Evolutionary conservation across 2,329 filamentous ascomycete genomes (phyloP).

Genomic region (Aspergillus sp.): DNA sequence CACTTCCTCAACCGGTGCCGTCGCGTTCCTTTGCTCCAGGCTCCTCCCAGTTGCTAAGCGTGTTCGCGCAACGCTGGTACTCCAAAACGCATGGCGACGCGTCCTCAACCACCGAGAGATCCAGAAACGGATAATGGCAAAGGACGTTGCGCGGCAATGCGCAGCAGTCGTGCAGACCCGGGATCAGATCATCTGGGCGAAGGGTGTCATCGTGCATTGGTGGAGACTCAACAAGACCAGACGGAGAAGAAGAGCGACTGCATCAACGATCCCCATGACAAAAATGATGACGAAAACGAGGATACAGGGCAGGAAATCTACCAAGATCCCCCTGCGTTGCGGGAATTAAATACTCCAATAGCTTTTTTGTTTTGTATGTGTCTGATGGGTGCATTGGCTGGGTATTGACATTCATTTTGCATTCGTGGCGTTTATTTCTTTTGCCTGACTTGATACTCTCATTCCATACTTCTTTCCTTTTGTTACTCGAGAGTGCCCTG

Average conservation of each 20-base stretch:
- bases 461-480: neutral
- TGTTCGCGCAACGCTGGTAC: slow-evolving; percentile 51
- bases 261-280: neutral
- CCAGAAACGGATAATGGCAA: slow-evolving; percentile 22
- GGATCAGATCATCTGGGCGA: slow-evolving; percentile 43
- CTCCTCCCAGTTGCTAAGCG: slow-evolving; percentile 53
- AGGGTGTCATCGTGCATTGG: slow-evolving; percentile 33
- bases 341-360: neutral
- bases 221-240: slow-evolving; percentile 29
- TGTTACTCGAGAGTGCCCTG: neutral
- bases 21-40: slow-evolving; percentile 61
- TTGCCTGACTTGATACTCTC: neutral
- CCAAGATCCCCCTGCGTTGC: neutral
- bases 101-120: slow-evolving; percentile 19
- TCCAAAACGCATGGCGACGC: slow-evolving; percentile 55
- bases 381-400: neutral
- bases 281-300: neutral
- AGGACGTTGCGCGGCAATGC: slow-evolving; percentile 39
- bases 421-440: neutral
- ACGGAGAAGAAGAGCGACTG: slow-evolving; percentile 8
- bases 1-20: slow-evolving; percentile 56
- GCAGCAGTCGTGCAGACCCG: slow-evolving; percentile 47
- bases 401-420: neutral
- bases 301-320: neutral
- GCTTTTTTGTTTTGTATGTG: neutral